phyloP scores from a whole-genome alignment of 1,284 basidiomycete genomes.

The Rhodotorula glutinis region DNA sequence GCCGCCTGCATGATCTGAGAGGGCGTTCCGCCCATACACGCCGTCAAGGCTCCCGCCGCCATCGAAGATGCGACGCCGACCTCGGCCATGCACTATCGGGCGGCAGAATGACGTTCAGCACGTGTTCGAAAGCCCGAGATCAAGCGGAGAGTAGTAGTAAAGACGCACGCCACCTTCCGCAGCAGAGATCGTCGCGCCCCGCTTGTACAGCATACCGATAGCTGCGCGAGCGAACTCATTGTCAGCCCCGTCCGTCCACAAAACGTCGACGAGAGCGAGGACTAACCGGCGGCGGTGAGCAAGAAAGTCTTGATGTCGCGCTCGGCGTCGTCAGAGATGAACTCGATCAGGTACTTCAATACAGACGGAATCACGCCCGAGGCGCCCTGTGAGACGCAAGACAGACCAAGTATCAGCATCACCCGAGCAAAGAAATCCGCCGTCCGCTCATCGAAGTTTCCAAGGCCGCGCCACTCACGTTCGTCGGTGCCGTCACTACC shows the following conservation, averaged over 20 bases:
- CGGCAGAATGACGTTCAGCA: too few relatives aligned
- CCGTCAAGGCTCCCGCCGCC: conserved; percentile 88
- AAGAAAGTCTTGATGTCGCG: conserved; percentile 81
- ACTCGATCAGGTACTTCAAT: conserved; percentile 69
- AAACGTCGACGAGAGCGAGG: conserved; percentile 6
- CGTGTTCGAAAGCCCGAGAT: too few relatives aligned
- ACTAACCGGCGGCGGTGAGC: conserved; percentile 69
- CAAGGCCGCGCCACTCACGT: conserved; percentile 53
- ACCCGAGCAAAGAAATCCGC: too few relatives aligned
- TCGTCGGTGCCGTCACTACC: conserved; percentile 91
- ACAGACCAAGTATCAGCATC: neutral
- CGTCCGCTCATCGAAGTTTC: too few relatives aligned
- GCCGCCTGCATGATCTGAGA: conserved; percentile 66
- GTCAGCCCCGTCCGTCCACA: neutral
- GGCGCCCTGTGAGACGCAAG: conserved; percentile 48
- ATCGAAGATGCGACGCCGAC: conserved; percentile 70
- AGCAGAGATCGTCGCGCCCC: conserved; percentile 92
- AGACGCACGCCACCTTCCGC: conserved; percentile 69
- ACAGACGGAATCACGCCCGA: conserved; percentile 84
- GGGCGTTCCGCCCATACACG: conserved; percentile 71
- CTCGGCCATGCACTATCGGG: conserved; percentile 48
- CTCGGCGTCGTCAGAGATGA: conserved; percentile 82
- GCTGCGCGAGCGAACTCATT: conserved; percentile 53
- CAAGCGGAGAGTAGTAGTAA: too few relatives aligned
- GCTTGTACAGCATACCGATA: conserved; percentile 94